Evolutionary conservation across 2,329 filamentous ascomycete species (phyloP), one percentile per base, ranked within the genome.

Genomic region (Paecilomyces sp.): DNA sequence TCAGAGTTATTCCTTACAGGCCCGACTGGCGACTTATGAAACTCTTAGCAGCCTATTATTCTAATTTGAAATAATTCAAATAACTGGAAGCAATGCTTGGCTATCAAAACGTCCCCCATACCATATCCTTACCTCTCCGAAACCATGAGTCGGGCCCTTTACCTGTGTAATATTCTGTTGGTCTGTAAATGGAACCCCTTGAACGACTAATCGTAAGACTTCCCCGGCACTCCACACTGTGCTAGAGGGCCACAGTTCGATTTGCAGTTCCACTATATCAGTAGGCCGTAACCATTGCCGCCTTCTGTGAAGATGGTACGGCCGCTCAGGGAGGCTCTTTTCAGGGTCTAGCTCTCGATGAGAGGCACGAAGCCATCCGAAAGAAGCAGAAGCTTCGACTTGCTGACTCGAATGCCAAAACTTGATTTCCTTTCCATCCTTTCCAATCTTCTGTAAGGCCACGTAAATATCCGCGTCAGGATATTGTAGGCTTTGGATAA

Each of bases 291-390:
- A 36, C 33, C 33, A 36, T 36, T 36, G 33, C 33, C 33, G 3
- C 15, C 33, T 36, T 3, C 33, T 7, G 8, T 36, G 33, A 13
- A 36, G 33, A 36, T 59, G 54, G 30, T 59, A 59, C 25, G 58
- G 58, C 55, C 54, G 54, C 30, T 59, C 34, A 34, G 33, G 53
- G 13, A 59, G 33, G 50, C 28, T 59, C 34, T 54, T 18, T 55
- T 15, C 18, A 15, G 53, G 25, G 22, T 56, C 55, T 22, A 57
- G 53, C 25, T 56, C 51, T n/a, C 54, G 54, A 56, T 58, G 57
- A 25, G 57, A 58, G 28, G 57, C 57, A 12, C 57, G 57, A 22
- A 58, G 41, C 57, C 57, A 58, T n/a, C 57, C 57, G 5, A 36
- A 36, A 9, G 33, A 36, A 36, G 33, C 33, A 1, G 33, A 36